phyloP scores from a whole-genome alignment of 1,284 basidiomycete species.

The Trichosporon ovoides region DNA sequence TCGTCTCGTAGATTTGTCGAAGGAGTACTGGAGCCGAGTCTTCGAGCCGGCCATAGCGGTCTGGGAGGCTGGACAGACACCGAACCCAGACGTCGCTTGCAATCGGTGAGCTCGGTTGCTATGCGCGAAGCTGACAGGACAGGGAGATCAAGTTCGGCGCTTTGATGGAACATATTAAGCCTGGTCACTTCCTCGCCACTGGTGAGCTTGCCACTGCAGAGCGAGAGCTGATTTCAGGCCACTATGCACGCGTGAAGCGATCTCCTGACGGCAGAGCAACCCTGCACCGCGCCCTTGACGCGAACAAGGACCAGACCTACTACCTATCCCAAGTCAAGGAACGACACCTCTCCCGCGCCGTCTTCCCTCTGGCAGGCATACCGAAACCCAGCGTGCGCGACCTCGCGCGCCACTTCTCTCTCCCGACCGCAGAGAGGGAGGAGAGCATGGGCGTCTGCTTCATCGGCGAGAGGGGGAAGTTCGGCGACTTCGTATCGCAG shows the following conservation, averaged over 20 bases:
- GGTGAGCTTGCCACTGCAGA: slow-evolving; percentile 51
- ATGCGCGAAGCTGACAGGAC: neutral
- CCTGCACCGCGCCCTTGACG: slow-evolving; percentile 63
- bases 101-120: slow-evolving; percentile 60
- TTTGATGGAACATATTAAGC: slow-evolving; percentile 60
- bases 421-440: slow-evolving; percentile 71
- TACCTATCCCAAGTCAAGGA: slow-evolving; percentile 78
- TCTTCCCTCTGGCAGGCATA: slow-evolving; percentile 71
- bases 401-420: slow-evolving; percentile 61
- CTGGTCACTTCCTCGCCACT: slow-evolving; percentile 66
- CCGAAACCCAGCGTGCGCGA: slow-evolving; percentile 68
- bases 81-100: slow-evolving; percentile 92
- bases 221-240: slow-evolving; percentile 56
- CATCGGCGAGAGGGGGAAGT: slow-evolving; percentile 72
- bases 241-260: slow-evolving; percentile 75
- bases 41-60: slow-evolving; percentile 72
- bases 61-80: slow-evolving; percentile 74
- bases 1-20: slow-evolving; percentile 65
- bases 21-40: slow-evolving; percentile 81
- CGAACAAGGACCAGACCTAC: slow-evolving; percentile 85
- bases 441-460: slow-evolving; percentile 99
- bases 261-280: slow-evolving; percentile 52
- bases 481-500: slow-evolving; percentile 67
- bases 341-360: slow-evolving; percentile 55
- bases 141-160: slow-evolving; percentile 94